Base-by-base conservation (phyloP, 2,329 filamentous ascomycete species). In the Lachnellula cervina region DNA sequence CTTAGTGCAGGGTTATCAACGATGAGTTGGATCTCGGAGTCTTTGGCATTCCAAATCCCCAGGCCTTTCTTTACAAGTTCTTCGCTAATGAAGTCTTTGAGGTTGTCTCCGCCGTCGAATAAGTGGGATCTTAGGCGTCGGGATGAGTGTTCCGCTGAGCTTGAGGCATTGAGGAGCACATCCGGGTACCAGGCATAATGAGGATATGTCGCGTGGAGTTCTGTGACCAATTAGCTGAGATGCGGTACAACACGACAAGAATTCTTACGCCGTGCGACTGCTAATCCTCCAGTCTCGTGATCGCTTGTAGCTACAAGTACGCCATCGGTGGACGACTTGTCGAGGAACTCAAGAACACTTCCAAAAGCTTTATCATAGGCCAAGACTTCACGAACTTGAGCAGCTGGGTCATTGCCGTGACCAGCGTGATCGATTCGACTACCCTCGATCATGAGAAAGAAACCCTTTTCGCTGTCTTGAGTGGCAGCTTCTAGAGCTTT, bases 371-470 rank as follows among this genome's bases (percentile, higher is more conserved):
- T 84, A 77, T 99, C 94, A 66, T 96, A 99, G 51, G 91, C 93
- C n/a, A 97, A 78, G 0, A 99, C 93, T 72, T 99, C 94, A 64
- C 89, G 86, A 11, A 93, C 89, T 68, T 94, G 89, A 0, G 89
- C 88, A 9, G 87, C 89, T 0, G 89, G 89, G 65, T 94, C 89
- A 64, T 94, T 94, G 60, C 81, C 82, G 69, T 94, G 89, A 6
- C 91, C 94, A 4, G 94, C 93, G 70, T 99, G 94, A 68, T 99
- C 94, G 66, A 99, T 97, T 43, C 94, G 82, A 66, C 90, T 96
- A 4, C 92, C 94, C 73, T 99, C 94, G 59, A 99, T 95, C 93
- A 99, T 96, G 65, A 99, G 78, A 74, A 99, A 99, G 78, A 97
- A 99, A 4, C 94, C 94, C 72, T 95, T 85, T 43, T 97, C 90